Percentiles rank a stretch among this genome's conserved stretches.
These are phyloP conservation scores for Acanthamoeba culbertsoni DNA, from an alignment of 208 protist species.

Conservation along the genomic window DNA sequence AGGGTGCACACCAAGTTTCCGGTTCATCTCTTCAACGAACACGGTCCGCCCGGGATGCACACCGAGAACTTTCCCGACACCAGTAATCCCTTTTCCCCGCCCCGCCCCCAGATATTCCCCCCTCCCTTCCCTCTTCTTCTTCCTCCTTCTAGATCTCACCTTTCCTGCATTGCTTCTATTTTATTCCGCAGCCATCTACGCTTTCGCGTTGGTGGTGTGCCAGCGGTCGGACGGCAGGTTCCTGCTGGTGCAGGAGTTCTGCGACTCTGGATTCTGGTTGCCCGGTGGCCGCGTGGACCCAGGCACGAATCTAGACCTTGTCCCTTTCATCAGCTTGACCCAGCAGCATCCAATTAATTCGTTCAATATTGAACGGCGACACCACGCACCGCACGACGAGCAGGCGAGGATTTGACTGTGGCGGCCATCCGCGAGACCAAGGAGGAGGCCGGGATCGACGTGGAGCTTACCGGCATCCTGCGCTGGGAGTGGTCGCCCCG, in stretches of 20 bases:
- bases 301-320: not conserved
- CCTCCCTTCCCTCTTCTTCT: not conserved
- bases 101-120: too few relatives aligned
- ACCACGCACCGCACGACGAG: too few relatives aligned
- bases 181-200: not conserved
- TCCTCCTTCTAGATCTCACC: not conserved
- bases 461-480: slow-evolving; percentile 72
- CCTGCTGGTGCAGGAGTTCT: slow-evolving; percentile 70
- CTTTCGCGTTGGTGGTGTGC: slow-evolving; percentile 64
- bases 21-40: not conserved
- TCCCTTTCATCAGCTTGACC: not conserved
- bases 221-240: slow-evolving; percentile 55
- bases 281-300: slow-evolving; percentile 68
- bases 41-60: not conserved
- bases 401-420: slow-evolving; percentile 23
- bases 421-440: slow-evolving; percentile 71
- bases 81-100: not conserved
- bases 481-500: slow-evolving; percentile 62
- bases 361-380: too few relatives aligned
- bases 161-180: not conserved
- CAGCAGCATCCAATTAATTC: not conserved
- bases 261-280: slow-evolving; percentile 73
- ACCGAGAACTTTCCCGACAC: slow-evolving; percentile 32
- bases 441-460: slow-evolving; percentile 76
- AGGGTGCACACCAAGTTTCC: not conserved